Evolutionary conservation across 352 stramenopile species (phyloP).

Genomic region (Globisporangium parvum): DNA sequence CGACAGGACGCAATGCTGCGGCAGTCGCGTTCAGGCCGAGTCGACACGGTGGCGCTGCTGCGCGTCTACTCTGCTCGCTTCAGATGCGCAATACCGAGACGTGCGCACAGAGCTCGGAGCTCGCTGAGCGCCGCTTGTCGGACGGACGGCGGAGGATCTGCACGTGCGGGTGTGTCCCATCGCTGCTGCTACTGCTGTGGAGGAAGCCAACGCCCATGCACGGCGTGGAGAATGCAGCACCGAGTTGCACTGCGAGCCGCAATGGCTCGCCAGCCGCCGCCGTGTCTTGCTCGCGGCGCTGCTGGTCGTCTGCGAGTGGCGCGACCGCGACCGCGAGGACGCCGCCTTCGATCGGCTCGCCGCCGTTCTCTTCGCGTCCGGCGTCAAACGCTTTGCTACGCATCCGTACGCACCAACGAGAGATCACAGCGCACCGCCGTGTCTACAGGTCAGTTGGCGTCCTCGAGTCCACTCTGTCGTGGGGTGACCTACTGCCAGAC

Average conservation of each 20-base stretch:
- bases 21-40: too few relatives aligned
- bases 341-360: constrained; percentile 44
- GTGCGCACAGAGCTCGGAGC: neutral
- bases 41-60: too few relatives aligned
- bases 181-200: constrained; percentile 14
- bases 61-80: too few relatives aligned
- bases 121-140: neutral
- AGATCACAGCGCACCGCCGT: too few relatives aligned
- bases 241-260: constrained; percentile 28
- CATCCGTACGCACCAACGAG: neutral
- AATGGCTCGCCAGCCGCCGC: neutral
- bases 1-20: too few relatives aligned
- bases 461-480: neutral
- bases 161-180: constrained; percentile 20
- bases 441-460: too few relatives aligned
- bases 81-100: constrained; percentile 10
- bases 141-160: constrained; percentile 39
- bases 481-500: neutral
- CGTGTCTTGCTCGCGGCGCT: too few relatives aligned
- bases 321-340: constrained; percentile 30
- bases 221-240: constrained; percentile 53
- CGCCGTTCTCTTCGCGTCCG: constrained; percentile 26
- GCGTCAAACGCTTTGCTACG: constrained; percentile 25
- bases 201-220: constrained; percentile 62
- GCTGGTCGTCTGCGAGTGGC: neutral